These are phyloP conservation scores for Aspergillus mulundensis DNA, from an alignment of 495 filamentous ascomycete species.

Conservation along the genomic window DNA sequence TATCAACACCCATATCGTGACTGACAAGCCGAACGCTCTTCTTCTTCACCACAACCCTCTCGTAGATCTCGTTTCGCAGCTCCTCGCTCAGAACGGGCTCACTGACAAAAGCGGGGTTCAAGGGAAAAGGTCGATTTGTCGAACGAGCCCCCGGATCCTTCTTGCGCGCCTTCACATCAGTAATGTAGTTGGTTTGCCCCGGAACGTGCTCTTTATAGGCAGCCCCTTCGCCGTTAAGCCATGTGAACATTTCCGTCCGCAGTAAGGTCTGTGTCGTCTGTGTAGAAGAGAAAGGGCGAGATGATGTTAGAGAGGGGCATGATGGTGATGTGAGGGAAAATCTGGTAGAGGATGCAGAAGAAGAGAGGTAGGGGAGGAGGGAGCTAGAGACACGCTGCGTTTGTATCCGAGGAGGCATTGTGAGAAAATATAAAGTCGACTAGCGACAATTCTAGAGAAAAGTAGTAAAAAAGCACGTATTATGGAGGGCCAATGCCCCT, in stretches of 20 bases:
- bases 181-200: constrained; percentile 64
- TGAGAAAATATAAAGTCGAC: background rate
- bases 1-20: constrained; percentile 71
- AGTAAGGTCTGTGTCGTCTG: constrained; percentile 39
- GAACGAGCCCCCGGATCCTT: constrained; percentile 16
- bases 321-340: constrained; percentile 3
- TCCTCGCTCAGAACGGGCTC: constrained; percentile 72
- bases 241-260: constrained; percentile 60
- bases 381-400: constrained; percentile 34
- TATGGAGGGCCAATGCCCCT: background rate
- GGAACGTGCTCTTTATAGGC: constrained; percentile 52
- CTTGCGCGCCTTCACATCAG: constrained; percentile 29
- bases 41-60: constrained; percentile 57
- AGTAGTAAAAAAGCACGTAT: background rate
- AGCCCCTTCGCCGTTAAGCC: constrained; percentile 59
- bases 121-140: constrained; percentile 59
- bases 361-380: constrained; percentile 37
- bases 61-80: constrained; percentile 71
- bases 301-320: constrained; percentile 13
- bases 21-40: constrained; percentile 74
- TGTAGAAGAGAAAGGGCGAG: constrained; percentile 48
- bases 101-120: constrained; percentile 67
- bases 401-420: constrained; percentile 45
- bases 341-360: constrained; percentile 15
- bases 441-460: background rate